Conservation (phyloP, 1,139 yeast genomes). For the Geotrichum cucujoidarum region DNA sequence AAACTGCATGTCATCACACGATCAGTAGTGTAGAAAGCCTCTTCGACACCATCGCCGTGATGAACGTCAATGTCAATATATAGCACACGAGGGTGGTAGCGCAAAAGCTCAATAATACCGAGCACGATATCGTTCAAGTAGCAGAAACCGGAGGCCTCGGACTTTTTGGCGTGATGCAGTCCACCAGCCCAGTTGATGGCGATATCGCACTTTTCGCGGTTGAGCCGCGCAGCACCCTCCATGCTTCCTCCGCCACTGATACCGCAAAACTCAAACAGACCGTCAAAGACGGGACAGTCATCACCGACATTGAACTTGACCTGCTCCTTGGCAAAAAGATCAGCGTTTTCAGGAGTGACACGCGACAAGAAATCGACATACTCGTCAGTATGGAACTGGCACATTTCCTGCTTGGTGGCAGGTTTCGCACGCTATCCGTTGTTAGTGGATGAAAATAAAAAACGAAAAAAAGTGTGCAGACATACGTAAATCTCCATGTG, state of each 20-base stretch:
- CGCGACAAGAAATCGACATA: slow-evolving; percentile 90
- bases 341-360: slow-evolving; percentile 92
- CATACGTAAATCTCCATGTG: slow-evolving; percentile 86
- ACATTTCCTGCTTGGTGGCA: slow-evolving; percentile 97
- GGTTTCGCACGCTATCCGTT: slow-evolving; percentile 69
- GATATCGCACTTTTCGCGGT: slow-evolving; percentile 89
- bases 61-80: slow-evolving; percentile 95
- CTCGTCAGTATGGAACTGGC: slow-evolving; percentile 97
- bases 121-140: slow-evolving; percentile 85
- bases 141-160: slow-evolving; percentile 95
- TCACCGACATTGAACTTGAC: slow-evolving; percentile 95
- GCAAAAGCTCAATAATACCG: slow-evolving; percentile 80
- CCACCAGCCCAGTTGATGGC: slow-evolving; percentile 98
- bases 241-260: slow-evolving; percentile 94
- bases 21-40: slow-evolving; percentile 93
- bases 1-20: slow-evolving; percentile 96
- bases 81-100: slow-evolving; percentile 92
- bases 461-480: slow-evolving; percentile 6
- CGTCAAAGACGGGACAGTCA: slow-evolving; percentile 96
- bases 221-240: slow-evolving; percentile 94
- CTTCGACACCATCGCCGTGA: slow-evolving; percentile 98
- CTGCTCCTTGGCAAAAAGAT: slow-evolving; percentile 85
- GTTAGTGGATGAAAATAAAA: neutral
- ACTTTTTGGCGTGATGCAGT: slow-evolving; percentile 91
- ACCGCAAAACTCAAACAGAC: slow-evolving; percentile 89